Percentiles rank a stretch among this genome's conserved stretches.
phyloP scores from a whole-genome alignment of 1,284 basidiomycete species.

The Trichosporon sp. region DNA sequence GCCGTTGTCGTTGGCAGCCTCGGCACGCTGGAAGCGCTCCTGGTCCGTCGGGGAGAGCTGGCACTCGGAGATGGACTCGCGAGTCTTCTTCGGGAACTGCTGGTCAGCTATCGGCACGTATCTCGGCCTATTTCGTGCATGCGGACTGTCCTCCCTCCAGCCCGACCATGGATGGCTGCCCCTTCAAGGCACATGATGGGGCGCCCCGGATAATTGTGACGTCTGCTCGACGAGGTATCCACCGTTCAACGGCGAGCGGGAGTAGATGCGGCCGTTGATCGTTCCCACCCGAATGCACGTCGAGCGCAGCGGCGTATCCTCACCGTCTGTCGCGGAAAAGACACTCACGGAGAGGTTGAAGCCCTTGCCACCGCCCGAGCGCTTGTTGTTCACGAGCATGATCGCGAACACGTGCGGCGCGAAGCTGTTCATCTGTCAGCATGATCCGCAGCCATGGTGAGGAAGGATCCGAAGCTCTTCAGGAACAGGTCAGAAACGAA shows the following conservation, averaged over 20 bases:
- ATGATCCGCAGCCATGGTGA: not conserved
- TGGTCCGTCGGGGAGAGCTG: slow-evolving; percentile 73
- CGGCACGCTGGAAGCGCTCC: slow-evolving; percentile 38
- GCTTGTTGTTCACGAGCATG: slow-evolving; percentile 9
- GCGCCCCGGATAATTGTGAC: not conserved
- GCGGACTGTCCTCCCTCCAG: not conserved
- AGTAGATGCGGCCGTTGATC: not conserved
- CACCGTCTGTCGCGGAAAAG: not conserved
- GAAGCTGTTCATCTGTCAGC: slow-evolving; percentile 9
- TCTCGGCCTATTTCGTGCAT: not conserved
- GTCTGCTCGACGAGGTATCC: not conserved
- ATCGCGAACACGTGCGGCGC: slow-evolving; percentile 20
- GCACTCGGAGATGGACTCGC: slow-evolving; percentile 76
- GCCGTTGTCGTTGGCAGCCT: slow-evolving; percentile 30
- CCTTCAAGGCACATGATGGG: not conserved
- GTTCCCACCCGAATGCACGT: not conserved
- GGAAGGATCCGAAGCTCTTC: not conserved
- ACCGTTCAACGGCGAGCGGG: not conserved
- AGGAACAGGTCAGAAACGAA: not conserved
- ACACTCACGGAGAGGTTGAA: slow-evolving; percentile 20
- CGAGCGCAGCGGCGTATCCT: no score
- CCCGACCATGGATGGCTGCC: not conserved
- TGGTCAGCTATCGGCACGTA: not conserved
- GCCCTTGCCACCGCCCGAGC: slow-evolving; percentile 4
- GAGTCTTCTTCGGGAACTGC: slow-evolving; percentile 63